Conservation (phyloP, 768 basidiomycete species). For the Atractiella rhizophila region DNA sequence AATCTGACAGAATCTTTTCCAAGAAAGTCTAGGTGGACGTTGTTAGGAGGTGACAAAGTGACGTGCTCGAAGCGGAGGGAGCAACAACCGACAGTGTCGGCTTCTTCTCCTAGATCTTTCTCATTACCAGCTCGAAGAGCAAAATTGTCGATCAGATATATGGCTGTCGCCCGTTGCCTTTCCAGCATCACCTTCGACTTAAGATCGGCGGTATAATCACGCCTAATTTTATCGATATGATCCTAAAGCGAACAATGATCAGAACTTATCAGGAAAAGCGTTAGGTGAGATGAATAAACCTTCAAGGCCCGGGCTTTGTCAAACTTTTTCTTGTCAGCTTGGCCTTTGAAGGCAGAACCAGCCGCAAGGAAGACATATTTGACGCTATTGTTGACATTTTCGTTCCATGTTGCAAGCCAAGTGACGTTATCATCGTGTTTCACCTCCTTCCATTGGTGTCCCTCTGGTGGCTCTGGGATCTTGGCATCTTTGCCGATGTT, state of each 20-base stretch:
- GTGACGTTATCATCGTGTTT: conserved; percentile 88
- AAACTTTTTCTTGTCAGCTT: conserved; percentile 91
- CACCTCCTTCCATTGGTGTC: conserved; percentile 71
- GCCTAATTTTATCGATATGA: conserved; percentile 69
- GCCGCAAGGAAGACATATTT: conserved; percentile 97
- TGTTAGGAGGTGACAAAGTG: conserved; percentile 64
- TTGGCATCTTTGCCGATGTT: conserved; percentile 61
- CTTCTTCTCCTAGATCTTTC: conserved; percentile 97
- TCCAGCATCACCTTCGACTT: conserved; percentile 79
- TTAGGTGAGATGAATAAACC: conserved; percentile 27
- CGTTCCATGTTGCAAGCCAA: conserved; percentile 97
- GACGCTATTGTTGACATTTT: conserved; percentile 63
- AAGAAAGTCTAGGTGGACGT: conserved; percentile 82
- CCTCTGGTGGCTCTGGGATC: conserved; percentile 64
- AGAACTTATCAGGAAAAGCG: not conserved
- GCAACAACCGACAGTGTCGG: conserved; percentile 96
- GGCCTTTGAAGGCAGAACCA: conserved; percentile 91
- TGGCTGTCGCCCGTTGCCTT: conserved; percentile 88
- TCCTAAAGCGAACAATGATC: conserved; percentile 4
- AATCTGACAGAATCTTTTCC: conserved; percentile 98
- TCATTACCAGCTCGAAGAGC: conserved; percentile 98
- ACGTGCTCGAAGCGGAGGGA: conserved; percentile 92
- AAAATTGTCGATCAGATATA: conserved; percentile 94
- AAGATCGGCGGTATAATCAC: conserved; percentile 61
- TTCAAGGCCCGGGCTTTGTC: conserved; percentile 93